Conservation (phyloP, 2,329 filamentous ascomycete genomes). For the Dothistroma pini region DNA sequence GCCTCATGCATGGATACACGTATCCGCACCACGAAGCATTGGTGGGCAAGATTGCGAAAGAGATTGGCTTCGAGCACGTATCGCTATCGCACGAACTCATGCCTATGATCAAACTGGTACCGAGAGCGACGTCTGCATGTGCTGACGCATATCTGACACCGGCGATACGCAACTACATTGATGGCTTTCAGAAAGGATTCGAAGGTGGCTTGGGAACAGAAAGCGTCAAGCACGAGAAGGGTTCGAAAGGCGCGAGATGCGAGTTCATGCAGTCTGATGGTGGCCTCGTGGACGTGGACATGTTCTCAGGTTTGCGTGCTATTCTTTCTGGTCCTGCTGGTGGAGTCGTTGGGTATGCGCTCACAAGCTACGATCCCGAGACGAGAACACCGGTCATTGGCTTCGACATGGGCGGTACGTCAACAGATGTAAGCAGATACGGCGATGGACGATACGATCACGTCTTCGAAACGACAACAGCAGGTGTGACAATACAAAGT, state of each 20-base stretch:
- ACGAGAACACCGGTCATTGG: slow-evolving; percentile 85
- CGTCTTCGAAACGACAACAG: slow-evolving; percentile 90
- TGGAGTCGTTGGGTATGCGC: slow-evolving; percentile 86
- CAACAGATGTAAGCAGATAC: slow-evolving; percentile 85
- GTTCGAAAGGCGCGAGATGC: slow-evolving; percentile 69
- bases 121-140: slow-evolving; percentile 70
- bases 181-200: slow-evolving; percentile 76
- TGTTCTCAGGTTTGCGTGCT: slow-evolving; percentile 78
- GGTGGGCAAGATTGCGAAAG: slow-evolving; percentile 69
- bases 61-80: slow-evolving; percentile 80
- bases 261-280: slow-evolving; percentile 96
- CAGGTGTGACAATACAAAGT: slow-evolving; percentile 89
- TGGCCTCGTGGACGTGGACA: slow-evolving; percentile 65
- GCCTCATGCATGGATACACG: slow-evolving; percentile 88
- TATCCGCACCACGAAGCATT: slow-evolving; percentile 81
- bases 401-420: slow-evolving; percentile 94
- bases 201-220: slow-evolving; percentile 73
- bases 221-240: slow-evolving; percentile 64
- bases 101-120: slow-evolving; percentile 83
- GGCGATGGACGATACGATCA: slow-evolving; percentile 79
- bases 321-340: slow-evolving; percentile 90
- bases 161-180: slow-evolving; percentile 72
- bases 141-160: slow-evolving; percentile 79
- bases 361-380: slow-evolving; percentile 81
- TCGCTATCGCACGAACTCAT: slow-evolving; percentile 76